phyloP scores from a whole-genome alignment of 495 filamentous ascomycete species.

The Penicillium antarcticum region DNA sequence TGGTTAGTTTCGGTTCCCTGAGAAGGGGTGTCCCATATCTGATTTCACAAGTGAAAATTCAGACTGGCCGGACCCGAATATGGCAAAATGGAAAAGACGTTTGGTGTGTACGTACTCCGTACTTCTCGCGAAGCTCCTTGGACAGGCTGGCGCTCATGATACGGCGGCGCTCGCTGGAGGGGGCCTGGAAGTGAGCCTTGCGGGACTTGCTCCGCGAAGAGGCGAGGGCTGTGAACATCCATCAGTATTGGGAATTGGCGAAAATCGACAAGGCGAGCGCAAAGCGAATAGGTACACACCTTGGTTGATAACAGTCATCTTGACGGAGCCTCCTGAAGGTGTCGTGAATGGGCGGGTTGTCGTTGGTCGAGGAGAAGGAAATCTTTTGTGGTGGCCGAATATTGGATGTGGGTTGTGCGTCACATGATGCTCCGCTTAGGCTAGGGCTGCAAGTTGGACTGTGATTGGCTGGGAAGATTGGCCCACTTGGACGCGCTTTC shows the following conservation, averaged over 20 bases:
- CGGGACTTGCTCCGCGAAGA: constrained; percentile 95
- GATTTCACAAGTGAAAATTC: neutral
- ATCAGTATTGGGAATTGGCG: constrained; percentile 22
- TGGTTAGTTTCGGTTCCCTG: constrained; percentile 10
- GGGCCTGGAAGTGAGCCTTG: constrained; percentile 93
- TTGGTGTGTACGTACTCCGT: constrained; percentile 65
- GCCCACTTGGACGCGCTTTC: neutral
- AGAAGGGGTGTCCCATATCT: constrained; percentile 6
- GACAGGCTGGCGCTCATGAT: constrained; percentile 92
- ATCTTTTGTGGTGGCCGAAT: constrained; percentile 23
- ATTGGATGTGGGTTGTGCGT: constrained; percentile 38
- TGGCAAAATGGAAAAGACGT: neutral
- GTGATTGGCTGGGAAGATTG: constrained; percentile 21
- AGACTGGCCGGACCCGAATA: neutral
- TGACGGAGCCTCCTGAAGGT: constrained; percentile 28
- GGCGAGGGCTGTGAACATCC: constrained; percentile 52
- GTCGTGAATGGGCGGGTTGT: constrained; percentile 37
- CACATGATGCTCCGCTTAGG: constrained; percentile 38
- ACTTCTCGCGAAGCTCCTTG: constrained; percentile 94
- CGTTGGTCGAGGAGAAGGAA: constrained; percentile 32
- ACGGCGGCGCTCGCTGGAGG: constrained; percentile 83
- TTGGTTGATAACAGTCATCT: constrained; percentile 41
- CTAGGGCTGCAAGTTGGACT: constrained; percentile 11
- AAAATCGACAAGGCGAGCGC: constrained; percentile 4
- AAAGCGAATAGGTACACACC: constrained; percentile 26